Evolutionary conservation across 139 green algal species (phyloP).

Genomic region (Haematococcus lacustris): DNA sequence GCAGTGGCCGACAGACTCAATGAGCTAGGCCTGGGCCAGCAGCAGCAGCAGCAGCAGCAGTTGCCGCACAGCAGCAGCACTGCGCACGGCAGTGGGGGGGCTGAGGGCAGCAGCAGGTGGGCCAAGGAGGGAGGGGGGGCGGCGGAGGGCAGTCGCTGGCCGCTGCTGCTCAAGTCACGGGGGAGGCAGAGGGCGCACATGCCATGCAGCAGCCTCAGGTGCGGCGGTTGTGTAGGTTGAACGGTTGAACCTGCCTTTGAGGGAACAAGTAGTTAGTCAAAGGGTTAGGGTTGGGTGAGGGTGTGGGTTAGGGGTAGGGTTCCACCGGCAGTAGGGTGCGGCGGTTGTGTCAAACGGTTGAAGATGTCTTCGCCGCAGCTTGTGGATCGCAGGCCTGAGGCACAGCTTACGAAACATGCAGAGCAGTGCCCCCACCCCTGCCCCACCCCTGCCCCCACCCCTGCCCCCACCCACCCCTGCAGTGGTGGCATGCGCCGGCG

Average conservation of each 20-base stretch:
- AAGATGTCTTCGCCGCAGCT: background rate
- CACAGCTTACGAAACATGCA: background rate
- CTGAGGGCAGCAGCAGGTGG: background rate
- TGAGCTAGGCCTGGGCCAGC: conserved; percentile 7
- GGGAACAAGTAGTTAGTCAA: no score
- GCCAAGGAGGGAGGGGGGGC: background rate
- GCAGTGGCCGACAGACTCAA: background rate
- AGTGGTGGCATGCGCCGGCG: conserved; percentile 78
- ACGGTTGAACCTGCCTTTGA: no score
- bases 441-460: background rate
- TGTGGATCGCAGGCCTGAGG: background rate
- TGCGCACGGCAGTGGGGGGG: background rate
- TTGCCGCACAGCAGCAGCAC: background rate
- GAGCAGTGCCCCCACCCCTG: background rate
- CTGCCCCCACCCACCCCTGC: no score
- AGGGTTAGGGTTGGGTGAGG: no score
- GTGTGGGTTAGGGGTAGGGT: no score
- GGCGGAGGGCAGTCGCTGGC: background rate
- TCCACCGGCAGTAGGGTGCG: no score
- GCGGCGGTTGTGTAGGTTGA: no score
- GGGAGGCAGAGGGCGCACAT: background rate
- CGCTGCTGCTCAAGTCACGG: background rate
- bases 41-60: background rate
- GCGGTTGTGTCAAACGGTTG: background rate
- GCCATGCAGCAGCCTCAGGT: no score